A percentile compares a stretch with the other conserved stretches of the same genome.
Conservation (phyloP, 805 yeast genomes). For the Sporopachydermia lactativora region DNA sequence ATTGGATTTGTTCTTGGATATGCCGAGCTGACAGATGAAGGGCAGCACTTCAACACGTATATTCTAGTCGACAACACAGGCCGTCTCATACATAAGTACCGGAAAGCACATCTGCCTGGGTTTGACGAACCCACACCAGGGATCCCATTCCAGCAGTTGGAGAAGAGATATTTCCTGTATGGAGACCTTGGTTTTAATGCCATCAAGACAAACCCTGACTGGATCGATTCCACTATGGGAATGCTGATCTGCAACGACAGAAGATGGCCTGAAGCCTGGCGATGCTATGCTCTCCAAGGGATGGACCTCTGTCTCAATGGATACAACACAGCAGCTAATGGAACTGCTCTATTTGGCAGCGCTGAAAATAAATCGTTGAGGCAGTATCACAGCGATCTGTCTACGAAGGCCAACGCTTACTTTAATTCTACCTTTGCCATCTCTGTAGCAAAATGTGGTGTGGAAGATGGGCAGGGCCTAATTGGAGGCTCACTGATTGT, state of each 20-base stretch:
- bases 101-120: slow-evolving; percentile 26
- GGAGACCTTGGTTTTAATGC: slow-evolving; percentile 26
- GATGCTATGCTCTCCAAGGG: slow-evolving; percentile 25
- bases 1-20: slow-evolving; percentile 24
- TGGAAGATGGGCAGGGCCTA: slow-evolving; percentile 23
- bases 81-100: slow-evolving; percentile 18
- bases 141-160: slow-evolving; percentile 23
- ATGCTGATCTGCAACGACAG: slow-evolving; percentile 27
- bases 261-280: slow-evolving; percentile 30
- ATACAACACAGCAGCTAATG: slow-evolving; percentile 24
- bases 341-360: slow-evolving; percentile 20
- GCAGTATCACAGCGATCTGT: slow-evolving; percentile 21
- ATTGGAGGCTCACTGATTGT: slow-evolving; percentile 24
- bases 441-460: slow-evolving; percentile 23
- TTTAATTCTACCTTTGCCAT: slow-evolving; percentile 22
- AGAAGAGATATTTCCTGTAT: slow-evolving; percentile 24
- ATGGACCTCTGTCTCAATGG: slow-evolving; percentile 25
- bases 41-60: slow-evolving; percentile 22
- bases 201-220: slow-evolving; percentile 19
- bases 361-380: slow-evolving; percentile 20
- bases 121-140: slow-evolving; percentile 22
- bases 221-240: slow-evolving; percentile 25
- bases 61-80: slow-evolving; percentile 21
- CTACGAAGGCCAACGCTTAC: slow-evolving; percentile 22
- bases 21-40: slow-evolving; percentile 25